Evolutionary conservation across 78 protist species (phyloP).

Genomic region (Monocercomonoides exilis): DNA sequence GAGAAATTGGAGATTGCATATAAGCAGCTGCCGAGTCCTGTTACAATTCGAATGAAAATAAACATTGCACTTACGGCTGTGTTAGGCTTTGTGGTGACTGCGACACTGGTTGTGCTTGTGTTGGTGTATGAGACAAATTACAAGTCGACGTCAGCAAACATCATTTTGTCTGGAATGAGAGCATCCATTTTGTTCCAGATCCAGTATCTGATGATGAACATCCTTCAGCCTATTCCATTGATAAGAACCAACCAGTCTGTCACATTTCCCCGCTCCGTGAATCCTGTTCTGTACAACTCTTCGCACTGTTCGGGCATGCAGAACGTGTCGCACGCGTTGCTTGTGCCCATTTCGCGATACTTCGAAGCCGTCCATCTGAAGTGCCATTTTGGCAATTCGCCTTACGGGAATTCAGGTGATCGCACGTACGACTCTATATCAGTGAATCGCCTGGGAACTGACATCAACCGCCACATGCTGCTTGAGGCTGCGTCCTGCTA

Average conservation of each 20-base stretch:
- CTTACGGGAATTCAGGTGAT: neutral
- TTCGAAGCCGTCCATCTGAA: neutral
- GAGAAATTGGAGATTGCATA: neutral
- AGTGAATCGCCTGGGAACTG: neutral
- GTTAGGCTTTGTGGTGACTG: neutral
- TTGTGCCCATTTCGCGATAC: neutral
- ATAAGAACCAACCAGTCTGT: too few relatives aligned
- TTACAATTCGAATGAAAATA: neutral
- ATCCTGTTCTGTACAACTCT: neutral
- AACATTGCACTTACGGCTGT: neutral
- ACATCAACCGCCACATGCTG: neutral
- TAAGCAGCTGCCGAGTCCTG: neutral
- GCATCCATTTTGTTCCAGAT: neutral
- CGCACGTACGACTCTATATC: neutral
- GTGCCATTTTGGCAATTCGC: neutral
- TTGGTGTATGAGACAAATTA: neutral
- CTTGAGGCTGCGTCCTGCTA: neutral
- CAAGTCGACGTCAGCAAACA: neutral
- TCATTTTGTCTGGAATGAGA: neutral
- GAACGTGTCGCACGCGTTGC: neutral
- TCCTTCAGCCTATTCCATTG: too few relatives aligned
- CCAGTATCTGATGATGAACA: constrained; percentile 1
- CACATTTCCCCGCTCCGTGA: neutral
- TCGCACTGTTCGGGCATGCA: neutral
- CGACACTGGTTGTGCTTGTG: neutral